Conservation (phyloP, 805 yeast genomes). For the Lipomyces spencermartinsiae region DNA sequence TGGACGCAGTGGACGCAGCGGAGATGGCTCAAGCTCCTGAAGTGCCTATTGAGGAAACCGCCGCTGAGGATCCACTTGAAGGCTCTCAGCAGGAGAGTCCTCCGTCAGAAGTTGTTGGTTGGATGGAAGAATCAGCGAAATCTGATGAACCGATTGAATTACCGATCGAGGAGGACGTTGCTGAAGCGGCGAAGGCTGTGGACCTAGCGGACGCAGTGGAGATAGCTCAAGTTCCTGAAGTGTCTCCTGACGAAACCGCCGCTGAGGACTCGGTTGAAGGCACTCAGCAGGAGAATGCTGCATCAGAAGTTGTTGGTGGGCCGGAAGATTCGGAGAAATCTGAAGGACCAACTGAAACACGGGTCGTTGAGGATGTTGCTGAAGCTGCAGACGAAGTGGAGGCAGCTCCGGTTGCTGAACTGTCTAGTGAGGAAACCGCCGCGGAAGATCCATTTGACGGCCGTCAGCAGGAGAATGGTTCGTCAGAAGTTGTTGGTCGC, state of each 20-base stretch:
- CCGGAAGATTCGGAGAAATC: neutral
- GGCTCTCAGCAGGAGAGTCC: constrained; percentile 6
- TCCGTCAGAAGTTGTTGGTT: too few relatives aligned
- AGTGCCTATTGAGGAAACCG: constrained; percentile 11
- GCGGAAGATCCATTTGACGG: neutral
- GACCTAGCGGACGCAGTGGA: constrained; percentile 12
- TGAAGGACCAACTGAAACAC: neutral
- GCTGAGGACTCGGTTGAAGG: constrained; percentile 7
- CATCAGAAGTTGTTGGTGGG: neutral
- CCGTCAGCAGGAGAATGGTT: neutral
- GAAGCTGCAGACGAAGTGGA: constrained; percentile 1
- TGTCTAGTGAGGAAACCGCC: neutral
- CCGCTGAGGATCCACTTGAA: constrained; percentile 12
- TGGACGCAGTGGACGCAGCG: too few relatives aligned
- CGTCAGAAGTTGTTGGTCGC: too few relatives aligned
- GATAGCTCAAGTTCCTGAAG: constrained; percentile 10
- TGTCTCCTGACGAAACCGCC: constrained; percentile 7
- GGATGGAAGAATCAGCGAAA: neutral
- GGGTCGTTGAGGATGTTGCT: constrained; percentile 3
- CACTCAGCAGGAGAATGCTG: neutral
- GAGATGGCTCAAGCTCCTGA: neutral
- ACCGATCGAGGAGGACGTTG: neutral
- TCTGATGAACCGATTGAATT: neutral
- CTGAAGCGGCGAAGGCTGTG: constrained; percentile 17
- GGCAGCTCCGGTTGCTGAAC: neutral